A percentile compares a stretch with the other conserved stretches of the same genome.
Conservation (phyloP, 805 yeast species). For the Candida corydali region DNA sequence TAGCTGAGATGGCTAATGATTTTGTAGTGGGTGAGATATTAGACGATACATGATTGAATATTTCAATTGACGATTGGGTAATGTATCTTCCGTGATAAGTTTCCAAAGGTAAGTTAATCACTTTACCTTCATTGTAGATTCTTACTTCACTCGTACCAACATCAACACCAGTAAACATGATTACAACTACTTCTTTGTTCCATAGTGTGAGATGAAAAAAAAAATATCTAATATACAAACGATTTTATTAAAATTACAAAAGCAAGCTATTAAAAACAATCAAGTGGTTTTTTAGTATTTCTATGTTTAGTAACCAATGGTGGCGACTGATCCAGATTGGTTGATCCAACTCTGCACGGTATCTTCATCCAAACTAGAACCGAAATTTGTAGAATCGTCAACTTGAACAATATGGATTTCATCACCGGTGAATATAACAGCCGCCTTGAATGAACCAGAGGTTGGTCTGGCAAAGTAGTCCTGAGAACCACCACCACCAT, state of each 20-base stretch:
- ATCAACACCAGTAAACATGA: conserved; percentile 27
- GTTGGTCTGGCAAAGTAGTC: conserved; percentile 90
- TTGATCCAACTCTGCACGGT: conserved; percentile 61
- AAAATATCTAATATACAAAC: conserved; percentile 1
- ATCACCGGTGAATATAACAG: conserved; percentile 65
- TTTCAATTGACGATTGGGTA: conserved; percentile 42
- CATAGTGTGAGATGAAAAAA: too few relatives aligned
- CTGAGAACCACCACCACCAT: conserved; percentile 82
- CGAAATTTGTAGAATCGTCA: conserved; percentile 48
- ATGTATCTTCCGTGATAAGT: conserved; percentile 13
- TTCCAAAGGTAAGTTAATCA: conserved; percentile 15
- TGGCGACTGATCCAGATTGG: conserved; percentile 47
- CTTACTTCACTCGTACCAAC: conserved; percentile 51
- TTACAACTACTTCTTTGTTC: too few relatives aligned
- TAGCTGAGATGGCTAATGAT: conserved; percentile 42
- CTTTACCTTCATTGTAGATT: conserved; percentile 24
- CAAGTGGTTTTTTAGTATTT: too few relatives aligned
- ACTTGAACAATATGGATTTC: conserved; percentile 60
- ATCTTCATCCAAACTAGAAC: conserved; percentile 30
- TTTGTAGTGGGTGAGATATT: not conserved
- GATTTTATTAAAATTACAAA: too few relatives aligned
- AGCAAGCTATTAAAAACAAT: too few relatives aligned
- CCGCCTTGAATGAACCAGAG: conserved; percentile 75
- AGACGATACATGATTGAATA: conserved; percentile 20
- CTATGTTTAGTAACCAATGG: conserved; percentile 15